Conservation (phyloP, 129 eudicot species). For the Helianthus tuberosus region DNA sequence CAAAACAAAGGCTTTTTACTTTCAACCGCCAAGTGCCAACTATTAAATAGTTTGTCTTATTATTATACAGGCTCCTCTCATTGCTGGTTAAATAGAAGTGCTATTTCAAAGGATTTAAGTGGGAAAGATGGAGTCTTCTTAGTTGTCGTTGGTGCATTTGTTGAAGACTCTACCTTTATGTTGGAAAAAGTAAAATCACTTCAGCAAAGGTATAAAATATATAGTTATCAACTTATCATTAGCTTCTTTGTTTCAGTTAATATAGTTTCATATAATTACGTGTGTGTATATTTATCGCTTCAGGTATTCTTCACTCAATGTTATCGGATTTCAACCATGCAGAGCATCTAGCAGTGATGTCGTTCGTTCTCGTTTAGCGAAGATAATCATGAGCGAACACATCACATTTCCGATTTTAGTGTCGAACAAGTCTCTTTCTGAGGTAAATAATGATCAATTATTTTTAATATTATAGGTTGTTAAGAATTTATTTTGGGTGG, state of each 20-base stretch:
- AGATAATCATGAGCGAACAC: slow-evolving; percentile 54
- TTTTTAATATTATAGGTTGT: background rate
- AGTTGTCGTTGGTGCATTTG: no score
- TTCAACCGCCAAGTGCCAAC: background rate
- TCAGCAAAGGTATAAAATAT: no score
- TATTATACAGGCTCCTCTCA: no score
- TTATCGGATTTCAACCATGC: slow-evolving; percentile 62
- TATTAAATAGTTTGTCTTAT: slow-evolving; percentile 4
- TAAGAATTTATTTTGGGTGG: slow-evolving; percentile 8
- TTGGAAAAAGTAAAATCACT: no score
- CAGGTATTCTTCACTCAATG: slow-evolving; percentile 76
- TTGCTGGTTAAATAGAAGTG: no score
- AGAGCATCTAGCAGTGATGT: slow-evolving; percentile 37
- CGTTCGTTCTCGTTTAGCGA: slow-evolving; percentile 36
- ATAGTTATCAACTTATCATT: background rate
- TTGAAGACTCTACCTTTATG: no score
- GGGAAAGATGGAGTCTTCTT: no score
- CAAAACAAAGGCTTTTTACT: background rate
- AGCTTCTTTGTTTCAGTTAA: no score
- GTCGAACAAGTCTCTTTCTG: slow-evolving; percentile 48
- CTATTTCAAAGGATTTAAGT: no score
- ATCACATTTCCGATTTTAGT: slow-evolving; percentile 77
- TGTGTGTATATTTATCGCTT: slow-evolving; percentile 22
- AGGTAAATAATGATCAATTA: slow-evolving; percentile 43
- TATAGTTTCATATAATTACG: background rate